Base-by-base conservation (phyloP, 331 rosid species). In the Saraca asoca region DNA sequence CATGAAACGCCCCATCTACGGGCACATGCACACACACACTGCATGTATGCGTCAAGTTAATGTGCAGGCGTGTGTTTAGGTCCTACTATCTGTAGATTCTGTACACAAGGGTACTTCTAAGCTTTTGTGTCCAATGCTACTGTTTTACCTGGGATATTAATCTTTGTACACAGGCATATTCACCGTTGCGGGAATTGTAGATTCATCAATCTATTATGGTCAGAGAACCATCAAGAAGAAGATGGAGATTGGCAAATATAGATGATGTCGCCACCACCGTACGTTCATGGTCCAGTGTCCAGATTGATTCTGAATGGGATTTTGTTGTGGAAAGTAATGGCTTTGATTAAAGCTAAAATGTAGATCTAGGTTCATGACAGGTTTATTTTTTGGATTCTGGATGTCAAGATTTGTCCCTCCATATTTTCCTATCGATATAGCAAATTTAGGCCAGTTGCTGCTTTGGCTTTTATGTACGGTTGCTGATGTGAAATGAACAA, bases 101-200 rank as follows among this genome's bases (percentile, higher is more conserved):
- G 31, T 24, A 24, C 31, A 24, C 2, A 24, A 24, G 16, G 38
- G 12, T 17, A 18, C 12, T 11, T 9, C 7, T n/a, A 24, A 34
- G 24, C 19, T 35, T 57, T 14, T 12, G 7, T 35, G 31, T 12
- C 7, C 29, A 16, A 12, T 62, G 62, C 50, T 15, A 53, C 71
- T 72, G 59, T 68, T 41, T 62, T 14, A 38, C 45, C 16, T 5
- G 11, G 46, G 14, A 35, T 61, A 60, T 66, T 18, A 29, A 43
- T 41, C 62, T 61, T 51, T 66, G 10, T 70, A 1, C 18, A 11
- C 53, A 91, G 97, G 97, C 51, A 49, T 91, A 53, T 91, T 88
- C 81, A 88, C 91, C 0, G n/a, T 91, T 62, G 97, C 97, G 0
- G 96, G 96, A 43, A 87, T 91, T 45, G 61, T 91, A 34, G 97